A percentile compares a stretch with the other conserved stretches of the same genome.
Conservation (phyloP, 2,329 filamentous ascomycete genomes). For the Cladosporium phlei region DNA sequence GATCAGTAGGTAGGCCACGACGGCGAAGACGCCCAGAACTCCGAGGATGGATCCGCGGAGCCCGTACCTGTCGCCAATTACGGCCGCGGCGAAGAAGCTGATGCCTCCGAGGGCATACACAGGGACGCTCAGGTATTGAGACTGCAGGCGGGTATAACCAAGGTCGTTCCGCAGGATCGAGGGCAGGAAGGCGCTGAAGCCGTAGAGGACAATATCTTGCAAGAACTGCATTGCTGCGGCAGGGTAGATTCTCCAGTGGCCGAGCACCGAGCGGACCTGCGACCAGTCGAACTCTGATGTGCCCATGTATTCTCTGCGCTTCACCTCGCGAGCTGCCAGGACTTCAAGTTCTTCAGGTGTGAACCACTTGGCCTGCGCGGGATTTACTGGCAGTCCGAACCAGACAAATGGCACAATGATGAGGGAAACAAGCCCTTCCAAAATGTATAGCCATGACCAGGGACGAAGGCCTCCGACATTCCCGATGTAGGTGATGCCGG, state of each 20-base stretch:
- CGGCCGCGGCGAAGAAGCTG: conserved; percentile 43
- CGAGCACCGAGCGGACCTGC: conserved; percentile 36
- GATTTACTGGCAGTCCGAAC: conserved; percentile 38
- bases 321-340: conserved; percentile 46
- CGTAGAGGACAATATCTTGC: conserved; percentile 50
- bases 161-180: conserved; percentile 47
- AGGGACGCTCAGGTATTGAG: conserved; percentile 53
- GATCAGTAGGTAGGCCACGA: conserved; percentile 22
- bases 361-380: conserved; percentile 42
- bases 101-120: conserved; percentile 51
- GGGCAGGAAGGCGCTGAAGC: conserved; percentile 54
- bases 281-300: conserved; percentile 48
- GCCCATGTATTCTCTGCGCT: conserved; percentile 47
- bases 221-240: conserved; percentile 42
- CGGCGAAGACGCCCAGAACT: conserved; percentile 19
- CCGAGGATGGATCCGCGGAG: conserved; percentile 20
- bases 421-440: conserved; percentile 29
- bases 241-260: conserved; percentile 5
- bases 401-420: conserved; percentile 21
- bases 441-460: conserved; percentile 33
- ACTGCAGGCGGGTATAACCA: conserved; percentile 47
- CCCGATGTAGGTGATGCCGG: conserved; percentile 51
- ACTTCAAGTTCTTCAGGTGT: conserved; percentile 44
- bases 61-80: conserved; percentile 40
- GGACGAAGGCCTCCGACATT: conserved; percentile 35